A percentile compares a stretch with the other conserved stretches of the same genome.
Conservation (phyloP, 805 yeast genomes). For the Metschnikowia continentalis region DNA sequence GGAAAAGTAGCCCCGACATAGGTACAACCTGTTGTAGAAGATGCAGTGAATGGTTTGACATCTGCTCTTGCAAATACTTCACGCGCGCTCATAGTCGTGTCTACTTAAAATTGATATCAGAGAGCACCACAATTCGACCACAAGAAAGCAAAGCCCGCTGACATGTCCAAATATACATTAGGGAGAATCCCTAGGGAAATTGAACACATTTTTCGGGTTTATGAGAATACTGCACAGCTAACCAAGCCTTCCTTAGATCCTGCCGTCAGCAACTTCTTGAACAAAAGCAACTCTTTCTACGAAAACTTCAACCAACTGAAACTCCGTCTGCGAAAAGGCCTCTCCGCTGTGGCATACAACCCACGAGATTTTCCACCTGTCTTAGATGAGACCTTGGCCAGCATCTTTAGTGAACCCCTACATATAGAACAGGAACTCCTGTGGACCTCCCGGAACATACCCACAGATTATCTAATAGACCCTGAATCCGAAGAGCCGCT, state of each 20-base stretch:
- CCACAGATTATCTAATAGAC: background rate
- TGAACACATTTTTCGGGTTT: conserved; percentile 16
- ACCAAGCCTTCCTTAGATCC: conserved; percentile 9
- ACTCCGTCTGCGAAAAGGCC: conserved; percentile 10
- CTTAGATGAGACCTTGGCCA: conserved; percentile 16
- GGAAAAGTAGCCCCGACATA: too few relatives aligned
- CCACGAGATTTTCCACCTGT: conserved; percentile 23
- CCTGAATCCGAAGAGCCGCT: conserved; percentile 1
- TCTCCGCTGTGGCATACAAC: conserved; percentile 7
- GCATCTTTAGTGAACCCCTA: conserved; percentile 20
- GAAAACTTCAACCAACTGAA: conserved; percentile 20
- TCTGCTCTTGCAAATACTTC: background rate
- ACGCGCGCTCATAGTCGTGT: background rate
- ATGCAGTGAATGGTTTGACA: background rate
- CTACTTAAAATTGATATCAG: background rate
- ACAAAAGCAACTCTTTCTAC: conserved; percentile 18
- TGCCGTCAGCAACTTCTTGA: conserved; percentile 15
- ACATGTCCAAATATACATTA: conserved; percentile 17
- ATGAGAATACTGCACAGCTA: conserved; percentile 17
- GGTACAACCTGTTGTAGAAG: too few relatives aligned
- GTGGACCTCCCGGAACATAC: conserved; percentile 9
- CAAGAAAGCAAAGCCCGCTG: background rate
- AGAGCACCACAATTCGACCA: background rate
- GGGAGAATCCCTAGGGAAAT: conserved; percentile 22
- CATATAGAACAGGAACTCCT: conserved; percentile 7